These are phyloP conservation scores for Blastomyces parvus DNA, from an alignment of 2,329 filamentous ascomycete genomes.

Conservation along the genomic window DNA sequence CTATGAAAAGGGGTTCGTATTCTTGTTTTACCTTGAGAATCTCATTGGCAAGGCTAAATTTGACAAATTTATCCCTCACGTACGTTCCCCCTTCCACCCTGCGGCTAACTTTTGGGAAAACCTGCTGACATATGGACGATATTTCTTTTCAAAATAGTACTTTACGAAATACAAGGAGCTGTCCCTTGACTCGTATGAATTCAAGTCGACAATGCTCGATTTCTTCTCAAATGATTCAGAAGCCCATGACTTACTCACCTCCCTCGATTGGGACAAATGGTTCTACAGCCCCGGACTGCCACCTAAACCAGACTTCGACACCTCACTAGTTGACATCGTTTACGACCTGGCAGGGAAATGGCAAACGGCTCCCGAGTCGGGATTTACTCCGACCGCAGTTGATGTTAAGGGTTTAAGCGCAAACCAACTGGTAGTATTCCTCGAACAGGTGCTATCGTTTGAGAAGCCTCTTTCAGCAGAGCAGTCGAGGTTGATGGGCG, in stretches of 20 bases:
- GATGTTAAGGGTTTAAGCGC: conserved; percentile 69
- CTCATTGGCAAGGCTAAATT: conserved; percentile 78
- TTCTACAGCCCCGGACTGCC: conserved; percentile 86
- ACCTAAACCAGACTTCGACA: conserved; percentile 85
- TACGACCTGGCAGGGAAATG: conserved; percentile 75
- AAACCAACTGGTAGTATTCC: conserved; percentile 85
- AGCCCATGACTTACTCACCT: conserved; percentile 51
- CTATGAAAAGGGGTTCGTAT: conserved; percentile 95
- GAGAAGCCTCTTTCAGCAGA: conserved; percentile 52
- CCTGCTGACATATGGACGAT: conserved; percentile 2
- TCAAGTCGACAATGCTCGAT: conserved; percentile 75
- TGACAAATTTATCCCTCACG: conserved; percentile 86
- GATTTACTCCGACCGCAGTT: conserved; percentile 51
- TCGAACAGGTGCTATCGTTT: conserved; percentile 67
- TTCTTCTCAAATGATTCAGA: conserved; percentile 68
- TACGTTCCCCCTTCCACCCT: conserved; percentile 19
- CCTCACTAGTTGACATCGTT: conserved; percentile 73
- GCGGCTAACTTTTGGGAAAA: conserved; percentile 8
- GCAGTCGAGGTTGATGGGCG: conserved; percentile 62
- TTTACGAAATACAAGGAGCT: conserved; percentile 76
- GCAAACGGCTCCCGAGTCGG: conserved; percentile 45
- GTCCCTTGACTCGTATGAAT: conserved; percentile 87
- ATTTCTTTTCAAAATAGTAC: conserved; percentile 43
- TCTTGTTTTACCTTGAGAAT: conserved; percentile 82
- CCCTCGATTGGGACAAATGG: conserved; percentile 80